phyloP scores from a whole-genome alignment of 2,329 filamentous ascomycete species.

The Xylaria sp. region DNA sequence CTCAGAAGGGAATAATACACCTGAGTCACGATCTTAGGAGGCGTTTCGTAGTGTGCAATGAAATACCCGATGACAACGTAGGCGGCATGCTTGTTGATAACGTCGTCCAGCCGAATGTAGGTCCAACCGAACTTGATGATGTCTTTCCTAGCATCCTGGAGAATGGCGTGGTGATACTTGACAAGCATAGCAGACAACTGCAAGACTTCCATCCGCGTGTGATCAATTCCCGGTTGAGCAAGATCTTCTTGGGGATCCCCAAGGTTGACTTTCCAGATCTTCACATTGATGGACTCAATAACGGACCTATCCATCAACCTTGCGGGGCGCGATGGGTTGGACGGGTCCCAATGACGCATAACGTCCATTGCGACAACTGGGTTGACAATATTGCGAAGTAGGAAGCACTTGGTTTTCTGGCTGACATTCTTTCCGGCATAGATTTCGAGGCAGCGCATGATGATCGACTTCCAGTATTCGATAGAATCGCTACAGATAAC shows the following conservation, averaged over 20 bases:
- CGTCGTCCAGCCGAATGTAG: slow-evolving; percentile 95
- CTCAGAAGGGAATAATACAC: slow-evolving; percentile 88
- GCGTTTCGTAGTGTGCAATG: slow-evolving; percentile 94
- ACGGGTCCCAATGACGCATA: slow-evolving; percentile 69
- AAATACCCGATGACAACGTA: slow-evolving; percentile 98
- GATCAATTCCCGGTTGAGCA: slow-evolving; percentile 80
- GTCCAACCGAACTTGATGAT: slow-evolving; percentile 99
- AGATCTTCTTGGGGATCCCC: slow-evolving; percentile 79
- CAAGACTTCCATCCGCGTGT: slow-evolving; percentile 90
- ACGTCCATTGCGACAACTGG: slow-evolving; percentile 96
- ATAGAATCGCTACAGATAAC: slow-evolving; percentile 81
- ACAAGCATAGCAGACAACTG: slow-evolving; percentile 92
- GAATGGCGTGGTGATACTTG: slow-evolving; percentile 84
- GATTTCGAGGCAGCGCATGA: slow-evolving; percentile 80
- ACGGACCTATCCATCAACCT: slow-evolving; percentile 80
- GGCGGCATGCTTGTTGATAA: slow-evolving; percentile 97
- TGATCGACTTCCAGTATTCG: slow-evolving; percentile 76
- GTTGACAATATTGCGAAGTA: slow-evolving; percentile 88
- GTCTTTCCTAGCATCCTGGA: slow-evolving; percentile 91
- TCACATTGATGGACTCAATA: slow-evolving; percentile 84
- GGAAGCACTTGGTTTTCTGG: slow-evolving; percentile 88
- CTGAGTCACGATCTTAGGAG: slow-evolving; percentile 89
- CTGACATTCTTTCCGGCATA: slow-evolving; percentile 74
- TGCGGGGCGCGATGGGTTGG: slow-evolving; percentile 51
- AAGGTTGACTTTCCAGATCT: slow-evolving; percentile 87